Base-by-base conservation (phyloP, 768 basidiomycete species). In the Lentinula raphanica region DNA sequence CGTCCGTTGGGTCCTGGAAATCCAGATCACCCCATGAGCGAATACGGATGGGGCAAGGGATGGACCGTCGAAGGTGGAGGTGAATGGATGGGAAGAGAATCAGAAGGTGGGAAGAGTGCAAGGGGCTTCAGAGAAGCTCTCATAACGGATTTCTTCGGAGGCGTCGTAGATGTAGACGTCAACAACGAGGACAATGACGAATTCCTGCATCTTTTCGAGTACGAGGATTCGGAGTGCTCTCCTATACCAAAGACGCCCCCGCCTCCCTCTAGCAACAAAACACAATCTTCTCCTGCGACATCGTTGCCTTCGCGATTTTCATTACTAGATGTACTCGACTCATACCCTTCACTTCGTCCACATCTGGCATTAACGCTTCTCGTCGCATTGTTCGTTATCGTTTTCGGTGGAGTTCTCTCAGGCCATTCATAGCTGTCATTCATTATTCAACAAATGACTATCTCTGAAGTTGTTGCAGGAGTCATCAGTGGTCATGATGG, bases 121-220 rank as follows among this genome's bases (percentile, higher is more conserved):
- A 38, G 32, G 25, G 27, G 3, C 19, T 7, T 31, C 3, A 35
- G 32, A 45, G 71, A 79, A 39, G 76, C 83, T 0, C 76, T 81
- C 9, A 70, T 87, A 49, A 87, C 85, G 15, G 85, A 86, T 65
- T 87, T 87, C 67, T 84, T 87, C 63, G 85, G 85, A 17, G 79
- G 78, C 1, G 77, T 81, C 11, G 88, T 85, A 1, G 84, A 88
- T 21, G 74, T 81, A 9, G 80, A 82, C 54, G 84, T 82, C 1
- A 84, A 88, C 60, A 66, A 84, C 15, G 68, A 73, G n/a, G 65
- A 65, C 45, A 38, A 46, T 5, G 56, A 63, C 65, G 44, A 48
- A n/a, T 15, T n/a, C n/a, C n/a, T 53, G 5, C 35, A 13, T 3
- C 9, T 23, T 2, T 44, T 44, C 42, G 42, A 44, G 42, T 44